Evolutionary conservation across 2,329 filamentous ascomycete genomes (phyloP).

Genomic region (Fusarium piperis): DNA sequence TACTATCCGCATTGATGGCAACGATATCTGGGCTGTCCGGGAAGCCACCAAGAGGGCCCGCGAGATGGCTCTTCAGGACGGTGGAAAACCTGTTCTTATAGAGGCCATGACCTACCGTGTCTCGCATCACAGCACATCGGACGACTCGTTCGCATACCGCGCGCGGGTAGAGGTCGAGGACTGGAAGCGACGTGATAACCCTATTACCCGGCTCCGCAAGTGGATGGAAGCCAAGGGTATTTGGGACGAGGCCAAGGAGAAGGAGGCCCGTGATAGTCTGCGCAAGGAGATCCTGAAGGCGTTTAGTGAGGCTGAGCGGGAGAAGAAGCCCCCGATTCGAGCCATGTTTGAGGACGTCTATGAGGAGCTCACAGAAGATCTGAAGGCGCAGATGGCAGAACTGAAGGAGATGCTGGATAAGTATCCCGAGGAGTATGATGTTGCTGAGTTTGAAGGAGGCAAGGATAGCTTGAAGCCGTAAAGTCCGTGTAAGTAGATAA

Average conservation of each 20-base stretch:
- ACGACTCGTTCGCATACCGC: constrained; percentile 96
- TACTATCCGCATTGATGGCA: constrained; percentile 92
- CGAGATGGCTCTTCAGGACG: constrained; percentile 79
- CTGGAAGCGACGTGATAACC: constrained; percentile 92
- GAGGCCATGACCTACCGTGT: constrained; percentile 99
- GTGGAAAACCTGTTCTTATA: constrained; percentile 85
- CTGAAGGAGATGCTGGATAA: constrained; percentile 80
- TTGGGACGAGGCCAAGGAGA: constrained; percentile 89
- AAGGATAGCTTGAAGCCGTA: constrained; percentile 65
- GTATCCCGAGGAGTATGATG: constrained; percentile 93
- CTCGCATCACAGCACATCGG: constrained; percentile 94
- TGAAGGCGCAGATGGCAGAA: constrained; percentile 75
- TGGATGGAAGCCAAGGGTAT: constrained; percentile 86
- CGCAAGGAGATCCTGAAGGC: constrained; percentile 83
- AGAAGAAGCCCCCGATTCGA: constrained; percentile 79
- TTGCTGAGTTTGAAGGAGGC: constrained; percentile 79
- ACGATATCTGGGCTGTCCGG: constrained; percentile 89
- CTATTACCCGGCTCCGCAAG: constrained; percentile 84
- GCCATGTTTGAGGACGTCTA: constrained; percentile 90
- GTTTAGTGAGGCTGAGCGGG: constrained; percentile 84
- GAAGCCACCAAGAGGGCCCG: constrained; percentile 83
- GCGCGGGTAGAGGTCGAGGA: constrained; percentile 94
- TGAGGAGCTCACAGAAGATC: constrained; percentile 83
- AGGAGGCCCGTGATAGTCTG: constrained; percentile 70
- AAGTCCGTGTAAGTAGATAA: not conserved